Evolutionary conservation across 2,329 filamentous ascomycete species (phyloP).

Genomic region (Stenocarpella maydis): DNA sequence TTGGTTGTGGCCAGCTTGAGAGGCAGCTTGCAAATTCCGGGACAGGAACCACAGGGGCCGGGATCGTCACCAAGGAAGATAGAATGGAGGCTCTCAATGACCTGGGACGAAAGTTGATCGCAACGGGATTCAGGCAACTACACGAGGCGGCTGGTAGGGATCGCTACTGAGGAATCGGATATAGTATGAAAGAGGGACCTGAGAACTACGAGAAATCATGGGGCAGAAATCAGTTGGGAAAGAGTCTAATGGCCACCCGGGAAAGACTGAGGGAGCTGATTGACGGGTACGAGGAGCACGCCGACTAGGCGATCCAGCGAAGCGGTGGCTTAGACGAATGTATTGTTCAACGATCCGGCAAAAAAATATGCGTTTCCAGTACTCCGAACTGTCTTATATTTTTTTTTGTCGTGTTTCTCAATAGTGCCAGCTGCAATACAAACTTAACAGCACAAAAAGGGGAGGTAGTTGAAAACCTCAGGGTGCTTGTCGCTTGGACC

Average conservation of each 20-base stretch:
- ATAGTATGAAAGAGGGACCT: not conserved
- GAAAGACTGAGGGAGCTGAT: not conserved
- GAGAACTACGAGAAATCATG: not conserved
- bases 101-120: not conserved
- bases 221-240: not conserved
- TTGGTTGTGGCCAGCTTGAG: constrained; percentile 5
- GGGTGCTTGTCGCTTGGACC: not conserved
- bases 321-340: too few species aligned
- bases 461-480: too few species aligned
- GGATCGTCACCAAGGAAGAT: not conserved
- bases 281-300: not conserved
- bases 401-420: too few species aligned
- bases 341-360: too few species aligned
- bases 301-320: not conserved
- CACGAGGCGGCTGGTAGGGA: not conserved
- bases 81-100: not conserved
- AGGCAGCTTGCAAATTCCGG: not conserved
- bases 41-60: too few species aligned
- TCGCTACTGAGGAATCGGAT: not conserved
- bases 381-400: too few species aligned
- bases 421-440: too few species aligned
- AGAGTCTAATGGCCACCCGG: not conserved
- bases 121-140: not conserved
- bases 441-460: too few species aligned
- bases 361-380: too few species aligned